These are phyloP conservation scores for Xylariaceae sp. DNA, from an alignment of 2,329 filamentous ascomycete species.

Conservation along the genomic window DNA sequence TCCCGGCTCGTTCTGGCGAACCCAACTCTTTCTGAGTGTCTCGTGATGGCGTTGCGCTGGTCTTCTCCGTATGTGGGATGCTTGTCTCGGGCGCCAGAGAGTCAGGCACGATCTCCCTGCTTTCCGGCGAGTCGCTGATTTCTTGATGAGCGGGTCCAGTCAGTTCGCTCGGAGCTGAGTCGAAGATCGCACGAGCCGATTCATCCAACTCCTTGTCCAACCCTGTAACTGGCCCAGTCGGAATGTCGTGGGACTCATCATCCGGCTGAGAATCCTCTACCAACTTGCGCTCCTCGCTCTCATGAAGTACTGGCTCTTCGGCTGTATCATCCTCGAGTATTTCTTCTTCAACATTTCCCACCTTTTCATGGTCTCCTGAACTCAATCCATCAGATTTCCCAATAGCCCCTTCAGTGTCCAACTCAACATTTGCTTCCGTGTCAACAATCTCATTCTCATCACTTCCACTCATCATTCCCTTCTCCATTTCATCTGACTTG, in stretches of 20 bases:
- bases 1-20: slow-evolving; percentile 24
- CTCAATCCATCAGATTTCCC: slow-evolving; percentile 32
- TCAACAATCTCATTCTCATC: slow-evolving; percentile 21
- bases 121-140: slow-evolving; percentile 37
- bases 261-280: slow-evolving; percentile 28
- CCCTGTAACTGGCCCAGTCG: slow-evolving; percentile 18
- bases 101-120: slow-evolving; percentile 21
- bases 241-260: slow-evolving; percentile 21
- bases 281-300: slow-evolving; percentile 37
- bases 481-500: slow-evolving; percentile 13
- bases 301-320: slow-evolving; percentile 41
- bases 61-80: slow-evolving; percentile 8
- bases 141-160: neutral
- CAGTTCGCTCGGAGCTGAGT: neutral
- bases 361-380: slow-evolving; percentile 34
- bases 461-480: slow-evolving; percentile 3
- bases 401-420: slow-evolving; percentile 31
- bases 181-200: neutral
- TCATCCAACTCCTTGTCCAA: slow-evolving; percentile 8
- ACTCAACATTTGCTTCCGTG: slow-evolving; percentile 13
- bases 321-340: slow-evolving; percentile 39
- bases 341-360: slow-evolving; percentile 35
- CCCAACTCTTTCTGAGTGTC: slow-evolving; percentile 26
- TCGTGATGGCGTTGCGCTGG: slow-evolving; percentile 23
- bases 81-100: slow-evolving; percentile 10